Evolutionary conservation across 83 land plant species (phyloP).

Genomic region (Thuja plicata): DNA sequence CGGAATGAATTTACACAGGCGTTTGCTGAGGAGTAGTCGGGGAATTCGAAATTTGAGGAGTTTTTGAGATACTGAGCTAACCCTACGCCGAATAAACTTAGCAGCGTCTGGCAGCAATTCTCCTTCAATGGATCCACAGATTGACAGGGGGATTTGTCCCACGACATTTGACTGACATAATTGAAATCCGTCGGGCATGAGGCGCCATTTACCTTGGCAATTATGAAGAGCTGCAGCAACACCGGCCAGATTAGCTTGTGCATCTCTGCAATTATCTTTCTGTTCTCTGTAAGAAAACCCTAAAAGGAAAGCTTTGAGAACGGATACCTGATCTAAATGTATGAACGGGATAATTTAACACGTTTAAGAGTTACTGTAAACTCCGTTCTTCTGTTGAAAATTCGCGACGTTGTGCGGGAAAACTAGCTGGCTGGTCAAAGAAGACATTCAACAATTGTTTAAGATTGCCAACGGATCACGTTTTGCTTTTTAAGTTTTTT

Average conservation of each 20-base stretch:
- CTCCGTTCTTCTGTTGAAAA: no score
- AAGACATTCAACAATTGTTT: no score
- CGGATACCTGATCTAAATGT: no score
- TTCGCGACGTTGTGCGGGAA: no score
- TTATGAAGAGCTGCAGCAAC: not conserved
- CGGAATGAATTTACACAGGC: constrained; percentile 34
- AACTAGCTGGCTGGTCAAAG: no score
- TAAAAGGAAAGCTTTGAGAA: not conserved
- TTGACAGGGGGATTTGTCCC: constrained; percentile 35
- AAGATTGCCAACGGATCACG: no score
- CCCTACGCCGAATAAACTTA: constrained; percentile 39
- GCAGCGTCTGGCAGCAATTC: constrained; percentile 39
- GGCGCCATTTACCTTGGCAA: not conserved
- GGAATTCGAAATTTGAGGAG: constrained; percentile 25
- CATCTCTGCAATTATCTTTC: not conserved
- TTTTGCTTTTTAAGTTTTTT: no score
- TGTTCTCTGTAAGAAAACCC: not conserved
- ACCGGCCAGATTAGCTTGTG: not conserved
- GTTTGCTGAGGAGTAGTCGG: constrained; percentile 23
- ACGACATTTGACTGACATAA: constrained; percentile 41
- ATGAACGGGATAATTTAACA: no score
- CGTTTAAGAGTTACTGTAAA: no score
- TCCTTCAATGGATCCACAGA: not conserved
- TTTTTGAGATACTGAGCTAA: constrained; percentile 35
- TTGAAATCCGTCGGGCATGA: constrained; percentile 47